Base-by-base conservation (phyloP, 129 eudicot species). In the Erigeron canadensis region DNA sequence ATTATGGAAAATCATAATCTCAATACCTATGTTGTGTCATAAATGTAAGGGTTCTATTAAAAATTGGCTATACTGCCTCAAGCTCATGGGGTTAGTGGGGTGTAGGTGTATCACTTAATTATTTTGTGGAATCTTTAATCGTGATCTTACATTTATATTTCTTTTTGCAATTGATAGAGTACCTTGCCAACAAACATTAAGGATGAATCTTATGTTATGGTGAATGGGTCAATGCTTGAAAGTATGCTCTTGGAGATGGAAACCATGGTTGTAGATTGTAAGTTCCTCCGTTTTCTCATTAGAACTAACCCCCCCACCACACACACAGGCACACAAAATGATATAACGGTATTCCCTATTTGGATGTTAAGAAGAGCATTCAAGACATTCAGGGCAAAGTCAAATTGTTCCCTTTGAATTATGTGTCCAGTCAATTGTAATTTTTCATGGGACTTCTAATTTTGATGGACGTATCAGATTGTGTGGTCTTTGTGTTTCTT, bases 261-360 rank as follows among this genome's bases (percentile, higher is more conserved):
- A 70, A 63, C 78, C 50, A 63, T 73, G 71, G 78, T 64, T 62
- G 63, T 63, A 38, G 53, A 48, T 22, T 61, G 78, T 63, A 73
- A 73, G 77, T 37, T 15, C 50, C 39, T 21, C 8, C 4, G 39
- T 15, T 47, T 48, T 5, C 8, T 46, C 51, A 34, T 16, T 11
- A 41, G 65, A 40, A 16, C 13, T 47, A 46, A 46, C 15, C 7
- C 23, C 34, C 18, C 11, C 17, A 15, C 34, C n/a, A 50, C 1
- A 5, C 7, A 10, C 54, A 28, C 34, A 34, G n/a, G n/a, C 62
- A 56, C 18, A 19, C 17, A 39, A 41, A 53, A 53, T 2, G 3
- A 0, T 51, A 21, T 16, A 39, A 40, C 46, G 53, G 0, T 22
- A 41, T 9, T 43, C 34, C 34, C 3, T 2, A 17, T 41, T 64